Base-by-base conservation (phyloP, 306 rosid genomes). In the Nissolia schottii region DNA sequence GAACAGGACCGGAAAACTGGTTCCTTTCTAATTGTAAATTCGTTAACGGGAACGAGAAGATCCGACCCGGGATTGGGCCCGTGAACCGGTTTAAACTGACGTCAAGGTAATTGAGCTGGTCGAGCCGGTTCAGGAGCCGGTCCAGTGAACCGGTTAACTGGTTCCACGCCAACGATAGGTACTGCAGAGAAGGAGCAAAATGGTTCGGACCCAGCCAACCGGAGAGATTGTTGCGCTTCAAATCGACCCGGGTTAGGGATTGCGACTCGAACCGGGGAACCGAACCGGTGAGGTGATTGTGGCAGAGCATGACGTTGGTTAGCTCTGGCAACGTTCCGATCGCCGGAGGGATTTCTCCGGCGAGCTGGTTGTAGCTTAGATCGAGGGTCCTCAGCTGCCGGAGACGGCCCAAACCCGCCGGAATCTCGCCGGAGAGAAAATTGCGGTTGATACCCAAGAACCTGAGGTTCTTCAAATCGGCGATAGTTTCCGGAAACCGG, bases 121-220 rank as follows among this genome's bases (percentile, higher is more conserved):
- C 67, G 11, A 95, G 84, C 48, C 89, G 86, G 85, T 19, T 79
- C 31, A 95, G 55, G 0, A 76, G 77, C 63, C 77, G 81, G 82
- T 95, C 92, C 70, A 89, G 77, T 1, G 96, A 72, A 4, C 97
- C 99, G 5, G 70, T 75, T 16, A 95, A 64, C 53, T 85, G 81
- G 87, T 95, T 95, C 96, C 93, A 86, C 3, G 99, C 80, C 14
- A 95, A 75, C 0, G 97, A 92, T 3, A 95, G 92, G 78, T 89
- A 92, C 45, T 86, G 96, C 2, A 95, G 84, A 0, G 99, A 91
- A 0, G 96, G 73, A 40, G 97, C 90, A 34, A 95, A 86, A 3
- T 90, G 83, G 40, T 75, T 69, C 0, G 92, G 80, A 10, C 77
- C 76, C 6, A 95, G 76, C 34, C 88, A 86, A 50, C 99, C 96